Evolutionary conservation across 208 protist genomes (phyloP).

Genomic region (Lotmaria passim): DNA sequence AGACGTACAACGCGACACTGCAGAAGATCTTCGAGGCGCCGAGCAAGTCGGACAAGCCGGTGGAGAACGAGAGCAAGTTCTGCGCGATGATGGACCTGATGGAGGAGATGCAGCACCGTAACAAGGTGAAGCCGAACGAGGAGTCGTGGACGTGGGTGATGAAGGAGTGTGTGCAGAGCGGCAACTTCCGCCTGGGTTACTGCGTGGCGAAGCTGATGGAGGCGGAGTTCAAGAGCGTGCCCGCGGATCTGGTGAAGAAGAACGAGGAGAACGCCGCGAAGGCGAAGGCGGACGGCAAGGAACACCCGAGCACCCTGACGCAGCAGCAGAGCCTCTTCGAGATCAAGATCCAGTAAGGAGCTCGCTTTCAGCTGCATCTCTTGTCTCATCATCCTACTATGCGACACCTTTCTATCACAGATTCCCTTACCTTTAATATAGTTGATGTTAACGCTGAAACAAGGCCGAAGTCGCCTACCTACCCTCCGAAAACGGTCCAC

Average conservation of each 20-base stretch:
- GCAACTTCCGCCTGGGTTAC: conserved; percentile 85
- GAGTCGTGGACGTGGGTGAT: conserved; percentile 89
- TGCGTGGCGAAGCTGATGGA: conserved; percentile 80
- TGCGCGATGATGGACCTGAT: conserved; percentile 91
- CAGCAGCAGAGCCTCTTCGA: conserved; percentile 83
- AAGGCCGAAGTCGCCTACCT: too few species aligned
- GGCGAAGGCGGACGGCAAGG: conserved; percentile 85
- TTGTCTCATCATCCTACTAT: background rate
- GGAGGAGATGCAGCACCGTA: conserved; percentile 90
- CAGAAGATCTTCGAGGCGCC: conserved; percentile 80
- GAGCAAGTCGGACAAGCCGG: conserved; percentile 67
- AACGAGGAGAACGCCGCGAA: conserved; percentile 84
- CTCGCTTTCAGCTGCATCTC: background rate
- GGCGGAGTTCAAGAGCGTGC: conserved; percentile 79
- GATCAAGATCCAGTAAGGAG: conserved; percentile 85
- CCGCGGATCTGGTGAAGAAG: conserved; percentile 75
- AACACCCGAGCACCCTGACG: conserved; percentile 71
- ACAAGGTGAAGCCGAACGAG: conserved; percentile 87
- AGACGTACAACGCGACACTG: conserved; percentile 88
- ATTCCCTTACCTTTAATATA: too few species aligned
- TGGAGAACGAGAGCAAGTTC: conserved; percentile 90
- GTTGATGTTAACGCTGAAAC: too few species aligned
- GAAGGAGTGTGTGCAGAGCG: conserved; percentile 84
- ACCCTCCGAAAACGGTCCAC: too few species aligned
- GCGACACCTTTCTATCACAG: background rate